A percentile compares a stretch with the other conserved stretches of the same genome.
These are phyloP conservation scores for Funneliformis caledonium DNA, from an alignment of 371 early-diverging fungal genomes.

Conservation along the genomic window DNA sequence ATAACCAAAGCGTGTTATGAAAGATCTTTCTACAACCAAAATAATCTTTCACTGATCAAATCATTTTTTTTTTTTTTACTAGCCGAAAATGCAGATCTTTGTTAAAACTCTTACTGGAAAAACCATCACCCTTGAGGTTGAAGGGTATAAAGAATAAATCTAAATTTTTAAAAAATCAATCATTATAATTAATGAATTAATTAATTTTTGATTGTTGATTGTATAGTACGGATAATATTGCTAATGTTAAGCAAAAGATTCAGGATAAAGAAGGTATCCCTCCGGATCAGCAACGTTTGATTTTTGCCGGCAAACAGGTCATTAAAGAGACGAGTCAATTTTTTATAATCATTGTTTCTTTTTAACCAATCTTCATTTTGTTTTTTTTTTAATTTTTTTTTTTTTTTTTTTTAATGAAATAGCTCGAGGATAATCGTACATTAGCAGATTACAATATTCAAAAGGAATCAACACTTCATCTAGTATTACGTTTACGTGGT, in stretches of 20 bases:
- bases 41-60: background rate
- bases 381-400: background rate
- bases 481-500: constrained; percentile 98
- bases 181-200: background rate
- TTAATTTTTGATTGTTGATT: background rate
- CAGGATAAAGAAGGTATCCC: constrained; percentile 95
- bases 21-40: no score
- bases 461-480: constrained; percentile 98
- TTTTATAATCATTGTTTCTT: constrained; percentile 45
- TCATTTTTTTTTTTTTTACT: background rate
- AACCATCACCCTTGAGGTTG: constrained; percentile 98
- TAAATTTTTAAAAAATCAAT: background rate
- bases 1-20: no score
- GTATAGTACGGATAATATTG: constrained; percentile 86
- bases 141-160: constrained; percentile 52
- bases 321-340: constrained; percentile 43
- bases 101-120: constrained; percentile 99
- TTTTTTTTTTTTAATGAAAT: constrained; percentile 62
- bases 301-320: constrained; percentile 80
- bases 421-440: constrained; percentile 98
- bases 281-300: constrained; percentile 23
- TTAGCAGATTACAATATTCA: constrained; percentile 91
- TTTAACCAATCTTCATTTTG: background rate
- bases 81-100: constrained; percentile 48
- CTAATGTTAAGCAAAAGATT: constrained; percentile 96